Base-by-base conservation (phyloP, 2,329 filamentous ascomycete species). In the Xylaria sp. region DNA sequence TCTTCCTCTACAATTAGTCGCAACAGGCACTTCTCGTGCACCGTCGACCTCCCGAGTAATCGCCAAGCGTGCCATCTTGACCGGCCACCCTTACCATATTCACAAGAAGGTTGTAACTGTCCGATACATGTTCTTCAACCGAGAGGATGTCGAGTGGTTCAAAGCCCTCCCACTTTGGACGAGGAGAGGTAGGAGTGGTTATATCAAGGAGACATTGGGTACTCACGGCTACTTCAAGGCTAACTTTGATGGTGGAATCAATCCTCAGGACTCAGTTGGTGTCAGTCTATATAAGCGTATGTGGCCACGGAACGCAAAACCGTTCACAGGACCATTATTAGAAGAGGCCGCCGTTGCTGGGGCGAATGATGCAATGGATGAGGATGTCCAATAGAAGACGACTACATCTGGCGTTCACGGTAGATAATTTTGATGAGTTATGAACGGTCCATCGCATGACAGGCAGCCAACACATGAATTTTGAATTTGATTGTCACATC, bases 141-240 rank as follows among this genome's bases (percentile, higher is more conserved):
- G 92, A 58, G 93, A 95, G 76, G 97, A 99, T 73, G 93, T 99
- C 39, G 90, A 92, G 74, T 99, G 96, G 94, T 99, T 98, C 88
- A 97, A 97, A 84, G 95, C 95, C 0, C 81, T 99, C 78, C 95
- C 96, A 69, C 82, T 99, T 72, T 99, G 95, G 94, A 99, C 96
- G 5, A 93, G 90, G 83, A 85, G 95, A 37, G 96, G 96, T 7
- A 87, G 96, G 71, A 93, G 90, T 74, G 96, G 96, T 9, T 98
- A 91, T 80, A 90, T 99, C 84, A 98, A 98, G 85, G 96, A 99
- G 84, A 88, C 91, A 67, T 83, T 99, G 59, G 96, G 96, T 76
- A 99, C 96, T 44, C 96, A 99, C 81, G 96, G 96, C n/a, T 99
- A 99, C 84, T 98, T 98, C 88, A 99, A 99, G 86, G 96, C 96